Conservation (phyloP, 129 eudicot genomes). For the Tanacetum coccineum region DNA sequence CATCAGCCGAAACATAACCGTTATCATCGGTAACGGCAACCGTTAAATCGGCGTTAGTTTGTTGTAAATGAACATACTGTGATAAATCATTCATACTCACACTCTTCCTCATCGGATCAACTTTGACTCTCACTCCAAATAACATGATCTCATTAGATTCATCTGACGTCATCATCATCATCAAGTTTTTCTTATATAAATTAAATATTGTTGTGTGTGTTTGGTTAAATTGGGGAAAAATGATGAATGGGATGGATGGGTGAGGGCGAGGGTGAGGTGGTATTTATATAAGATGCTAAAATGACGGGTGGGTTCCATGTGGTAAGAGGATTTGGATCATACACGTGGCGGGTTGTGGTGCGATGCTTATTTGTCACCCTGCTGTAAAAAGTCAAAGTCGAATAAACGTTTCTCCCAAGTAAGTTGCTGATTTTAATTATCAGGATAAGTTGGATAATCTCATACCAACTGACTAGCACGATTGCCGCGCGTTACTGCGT, state of each 20-base stretch:
- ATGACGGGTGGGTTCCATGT: conserved; percentile 36
- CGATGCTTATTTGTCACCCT: conserved; percentile 28
- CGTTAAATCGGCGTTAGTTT: conserved; percentile 18
- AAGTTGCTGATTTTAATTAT: too few relatives aligned
- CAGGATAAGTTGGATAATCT: too few relatives aligned
- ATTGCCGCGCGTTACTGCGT: too few relatives aligned
- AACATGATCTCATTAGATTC: conserved; percentile 58
- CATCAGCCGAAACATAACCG: conserved; percentile 92
- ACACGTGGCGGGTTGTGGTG: conserved; percentile 32
- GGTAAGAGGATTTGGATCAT: conserved; percentile 22
- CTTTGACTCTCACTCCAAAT: conserved; percentile 85
- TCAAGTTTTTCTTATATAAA: not conserved
- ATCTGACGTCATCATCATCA: conserved; percentile 22
- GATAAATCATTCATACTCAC: conserved; percentile 89
- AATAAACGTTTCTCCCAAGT: not conserved
- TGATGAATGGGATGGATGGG: not conserved
- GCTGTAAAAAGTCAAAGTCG: conserved; percentile 26
- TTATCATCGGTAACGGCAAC: conserved; percentile 19
- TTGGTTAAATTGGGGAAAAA: conserved; percentile 9
- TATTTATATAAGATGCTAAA: conserved; percentile 31
- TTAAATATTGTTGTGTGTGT: conserved; percentile 17
- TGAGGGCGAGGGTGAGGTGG: conserved; percentile 2
- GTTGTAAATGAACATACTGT: conserved; percentile 41
- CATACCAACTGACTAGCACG: too few relatives aligned
- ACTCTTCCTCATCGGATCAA: conserved; percentile 97